Conservation (phyloP, 1,284 basidiomycete genomes). For the Boletus sp. region DNA sequence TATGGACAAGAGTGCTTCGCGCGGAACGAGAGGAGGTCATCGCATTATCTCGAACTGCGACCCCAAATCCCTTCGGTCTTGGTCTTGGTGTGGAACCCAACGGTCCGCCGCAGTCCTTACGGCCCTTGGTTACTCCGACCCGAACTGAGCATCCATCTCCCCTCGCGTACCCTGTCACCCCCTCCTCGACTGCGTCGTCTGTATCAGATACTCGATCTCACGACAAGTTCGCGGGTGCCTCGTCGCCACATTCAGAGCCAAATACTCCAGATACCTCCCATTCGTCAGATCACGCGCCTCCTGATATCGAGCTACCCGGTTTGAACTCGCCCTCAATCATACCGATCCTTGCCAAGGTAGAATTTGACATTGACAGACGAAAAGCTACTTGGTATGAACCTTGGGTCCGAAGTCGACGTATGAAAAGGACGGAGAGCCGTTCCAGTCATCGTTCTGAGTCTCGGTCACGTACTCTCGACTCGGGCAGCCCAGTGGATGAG, state of each 20-base stretch:
- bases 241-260: slow-evolving; percentile 44
- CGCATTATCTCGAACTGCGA: slow-evolving; percentile 39
- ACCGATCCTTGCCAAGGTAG: slow-evolving; percentile 82
- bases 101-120: slow-evolving; percentile 39
- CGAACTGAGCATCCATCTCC: slow-evolving; percentile 36
- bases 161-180: slow-evolving; percentile 42
- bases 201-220: slow-evolving; percentile 45
- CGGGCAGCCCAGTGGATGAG: slow-evolving; percentile 27
- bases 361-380: slow-evolving; percentile 79
- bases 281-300: slow-evolving; percentile 43
- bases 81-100: slow-evolving; percentile 39
- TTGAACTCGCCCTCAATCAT: slow-evolving; percentile 61
- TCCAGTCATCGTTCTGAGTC: slow-evolving; percentile 31
- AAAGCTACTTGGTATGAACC: slow-evolving; percentile 79
- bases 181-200: slow-evolving; percentile 55
- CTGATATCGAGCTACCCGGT: slow-evolving; percentile 62
- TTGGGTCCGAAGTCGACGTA: slow-evolving; percentile 66
- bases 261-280: slow-evolving; percentile 60
- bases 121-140: slow-evolving; percentile 47
- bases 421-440: slow-evolving; percentile 51
- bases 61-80: slow-evolving; percentile 44
- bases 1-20: slow-evolving; percentile 72
- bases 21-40: slow-evolving; percentile 59
- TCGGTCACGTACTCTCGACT: slow-evolving; percentile 22
- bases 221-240: slow-evolving; percentile 46